phyloP scores from a whole-genome alignment of 768 basidiomycete species.

The Xerocomellus amylosporus region DNA sequence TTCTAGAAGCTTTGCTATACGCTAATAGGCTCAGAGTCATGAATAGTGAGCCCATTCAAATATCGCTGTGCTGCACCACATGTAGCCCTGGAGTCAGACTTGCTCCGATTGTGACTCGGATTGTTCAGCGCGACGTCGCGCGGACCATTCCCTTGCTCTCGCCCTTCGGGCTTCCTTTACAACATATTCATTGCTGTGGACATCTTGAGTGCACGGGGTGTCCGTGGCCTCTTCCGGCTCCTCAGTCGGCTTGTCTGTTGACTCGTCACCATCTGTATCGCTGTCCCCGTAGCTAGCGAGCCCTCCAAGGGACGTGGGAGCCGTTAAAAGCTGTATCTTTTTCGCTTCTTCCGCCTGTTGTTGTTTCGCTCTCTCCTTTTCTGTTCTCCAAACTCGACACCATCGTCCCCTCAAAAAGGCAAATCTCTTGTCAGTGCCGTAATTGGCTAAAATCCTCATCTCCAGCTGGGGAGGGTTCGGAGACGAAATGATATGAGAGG shows the following conservation, averaged over 20 bases:
- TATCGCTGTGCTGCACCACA: background rate
- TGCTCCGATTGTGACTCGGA: conserved; percentile 7
- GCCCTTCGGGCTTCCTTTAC: conserved; percentile 47
- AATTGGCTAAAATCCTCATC: conserved; percentile 85
- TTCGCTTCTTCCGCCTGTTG: conserved; percentile 22
- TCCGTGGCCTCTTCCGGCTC: background rate
- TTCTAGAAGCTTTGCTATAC: background rate
- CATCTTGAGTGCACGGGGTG: background rate
- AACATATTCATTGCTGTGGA: conserved; percentile 13
- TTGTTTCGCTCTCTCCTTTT: conserved; percentile 47
- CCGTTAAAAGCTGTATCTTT: conserved; percentile 10
- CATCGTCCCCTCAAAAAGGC: conserved; percentile 80
- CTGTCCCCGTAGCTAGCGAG: conserved; percentile 61
- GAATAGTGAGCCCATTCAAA: background rate
- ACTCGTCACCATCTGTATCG: conserved; percentile 40
- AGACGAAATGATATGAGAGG: conserved; percentile 61
- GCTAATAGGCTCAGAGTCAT: too few relatives aligned
- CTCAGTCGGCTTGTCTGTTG: conserved; percentile 23
- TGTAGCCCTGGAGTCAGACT: background rate
- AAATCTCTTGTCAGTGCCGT: conserved; percentile 75
- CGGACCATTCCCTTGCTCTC: conserved; percentile 57
- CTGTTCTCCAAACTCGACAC: conserved; percentile 57
- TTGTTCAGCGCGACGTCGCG: conserved; percentile 41
- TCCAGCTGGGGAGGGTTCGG: conserved; percentile 81
- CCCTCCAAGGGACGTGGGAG: conserved; percentile 41